A percentile compares a stretch with the other conserved stretches of the same genome.
phyloP scores from a whole-genome alignment of 1,284 basidiomycete genomes.

The Austroboletus novae-zelandiae region DNA sequence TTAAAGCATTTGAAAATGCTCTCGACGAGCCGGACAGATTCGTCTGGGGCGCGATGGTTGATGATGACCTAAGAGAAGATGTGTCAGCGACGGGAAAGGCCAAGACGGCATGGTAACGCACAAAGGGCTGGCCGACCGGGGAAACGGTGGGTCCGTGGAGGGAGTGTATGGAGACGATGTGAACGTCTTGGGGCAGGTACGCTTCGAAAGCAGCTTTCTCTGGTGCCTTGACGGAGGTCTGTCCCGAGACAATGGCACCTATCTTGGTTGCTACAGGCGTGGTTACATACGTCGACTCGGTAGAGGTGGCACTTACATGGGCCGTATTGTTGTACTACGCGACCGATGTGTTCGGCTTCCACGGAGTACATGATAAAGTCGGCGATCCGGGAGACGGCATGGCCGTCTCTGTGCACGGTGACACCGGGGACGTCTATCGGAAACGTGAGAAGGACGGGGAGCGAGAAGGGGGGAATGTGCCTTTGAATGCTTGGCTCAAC shows the following conservation, averaged over 20 bases:
- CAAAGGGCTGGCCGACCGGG: conserved; percentile 89
- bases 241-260: conserved; percentile 89
- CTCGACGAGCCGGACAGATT: conserved; percentile 78
- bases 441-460: conserved; percentile 3
- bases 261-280: conserved; percentile 77
- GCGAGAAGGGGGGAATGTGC: conserved; percentile 35
- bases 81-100: neutral
- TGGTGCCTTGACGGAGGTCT: conserved; percentile 96
- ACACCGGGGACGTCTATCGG: conserved; percentile 54
- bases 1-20: conserved; percentile 80
- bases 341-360: conserved; percentile 87
- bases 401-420: conserved; percentile 73
- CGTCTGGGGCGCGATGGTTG: conserved; percentile 78
- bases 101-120: conserved; percentile 35
- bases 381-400: conserved; percentile 78
- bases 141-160: conserved; percentile 93
- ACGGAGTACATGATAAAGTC: conserved; percentile 94
- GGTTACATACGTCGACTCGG: neutral
- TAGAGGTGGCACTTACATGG: conserved; percentile 62
- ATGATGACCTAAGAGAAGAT: conserved; percentile 74
- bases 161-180: conserved; percentile 93
- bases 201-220: conserved; percentile 90
- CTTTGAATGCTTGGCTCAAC: conserved; percentile 61
- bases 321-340: conserved; percentile 86
- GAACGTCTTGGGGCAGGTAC: conserved; percentile 81